Evolutionary conservation across 1,284 basidiomycete species (phyloP).

Genomic region (Irpex sp.): DNA sequence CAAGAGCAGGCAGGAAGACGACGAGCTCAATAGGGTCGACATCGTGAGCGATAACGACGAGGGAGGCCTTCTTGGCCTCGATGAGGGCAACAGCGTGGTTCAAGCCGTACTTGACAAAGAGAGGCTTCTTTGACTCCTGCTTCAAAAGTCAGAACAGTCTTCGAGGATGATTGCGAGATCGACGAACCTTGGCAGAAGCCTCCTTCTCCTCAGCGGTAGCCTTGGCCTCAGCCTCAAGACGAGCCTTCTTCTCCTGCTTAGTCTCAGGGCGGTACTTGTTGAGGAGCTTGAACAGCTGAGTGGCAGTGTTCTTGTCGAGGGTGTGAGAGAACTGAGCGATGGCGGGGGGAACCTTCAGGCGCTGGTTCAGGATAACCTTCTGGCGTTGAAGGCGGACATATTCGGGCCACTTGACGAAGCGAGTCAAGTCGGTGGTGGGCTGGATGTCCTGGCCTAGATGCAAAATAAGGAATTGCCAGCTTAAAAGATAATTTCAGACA

Average conservation of each 20-base stretch:
- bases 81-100: constrained; percentile 96
- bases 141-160: constrained; percentile 11
- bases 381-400: constrained; percentile 98
- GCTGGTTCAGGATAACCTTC: constrained; percentile 98
- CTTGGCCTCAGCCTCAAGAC: constrained; percentile 76
- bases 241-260: constrained; percentile 97
- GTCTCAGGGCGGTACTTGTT: constrained; percentile 97
- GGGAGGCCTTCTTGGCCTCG: constrained; percentile 95
- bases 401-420: constrained; percentile 99
- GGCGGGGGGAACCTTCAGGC: constrained; percentile 97
- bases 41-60: constrained; percentile 97
- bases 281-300: constrained; percentile 95
- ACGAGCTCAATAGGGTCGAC: constrained; percentile 99
- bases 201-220: constrained; percentile 79
- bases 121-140: constrained; percentile 85
- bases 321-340: constrained; percentile 98
- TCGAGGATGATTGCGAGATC: background rate
- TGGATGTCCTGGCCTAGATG: constrained; percentile 83
- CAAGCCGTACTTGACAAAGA: constrained; percentile 95
- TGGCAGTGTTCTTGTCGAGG: constrained; percentile 99
- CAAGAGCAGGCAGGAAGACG: constrained; percentile 96
- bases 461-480: background rate
- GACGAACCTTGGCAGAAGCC: constrained; percentile 58
- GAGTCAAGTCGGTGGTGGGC: constrained; percentile 88
- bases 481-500: constrained; percentile 18